Evolutionary conservation across 1,284 basidiomycete species (phyloP), one percentile per base, ranked within the genome.

Genomic region (Rhodotorula sp.): DNA sequence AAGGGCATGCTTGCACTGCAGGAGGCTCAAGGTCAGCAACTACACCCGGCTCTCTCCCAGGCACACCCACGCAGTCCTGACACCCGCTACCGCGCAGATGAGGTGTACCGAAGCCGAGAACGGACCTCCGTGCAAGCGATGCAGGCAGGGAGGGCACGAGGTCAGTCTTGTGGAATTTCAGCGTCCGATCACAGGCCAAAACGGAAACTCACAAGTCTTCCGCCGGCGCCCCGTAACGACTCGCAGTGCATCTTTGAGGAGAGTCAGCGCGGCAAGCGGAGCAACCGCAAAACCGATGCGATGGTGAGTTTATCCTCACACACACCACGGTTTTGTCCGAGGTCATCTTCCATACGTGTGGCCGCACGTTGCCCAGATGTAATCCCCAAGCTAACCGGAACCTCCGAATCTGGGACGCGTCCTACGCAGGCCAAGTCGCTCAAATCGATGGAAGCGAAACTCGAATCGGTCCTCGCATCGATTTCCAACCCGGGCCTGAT

Each of bases 61-160:
- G n/a, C n/a, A n/a, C n/a, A n/a, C n/a, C n/a, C n/a, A n/a, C n/a
- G n/a, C n/a, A n/a, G n/a, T n/a, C n/a, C n/a, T n/a, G n/a, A n/a
- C n/a, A n/a, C n/a, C n/a, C 7, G 14, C 12, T 8, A 26, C n/a
- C n/a, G 17, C 18, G 53, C 53, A 54, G 84, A 99, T 99, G 95
- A 91, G 95, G 76, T 99, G 95, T 76, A 92, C 96, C 26, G 93
- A 91, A 49, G 91, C 92, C 3, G 94, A 96, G 78, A 81, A 94
- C 48, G 93, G 92, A 0, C 91, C 91, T 0, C 93, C 94, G 1
- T 79, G 78, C 68, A 76, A 82, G 78, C 79, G 82, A 17, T 84
- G 83, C 79, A 84, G 86, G 71, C 82, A 88, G 0, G 90, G 91
- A 17, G 89, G 89, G 66, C 92, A 94, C 78, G 91, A 94, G 67